Evolutionary conservation across 768 basidiomycete genomes (phyloP).

Genomic region (Serendipita sp.): DNA sequence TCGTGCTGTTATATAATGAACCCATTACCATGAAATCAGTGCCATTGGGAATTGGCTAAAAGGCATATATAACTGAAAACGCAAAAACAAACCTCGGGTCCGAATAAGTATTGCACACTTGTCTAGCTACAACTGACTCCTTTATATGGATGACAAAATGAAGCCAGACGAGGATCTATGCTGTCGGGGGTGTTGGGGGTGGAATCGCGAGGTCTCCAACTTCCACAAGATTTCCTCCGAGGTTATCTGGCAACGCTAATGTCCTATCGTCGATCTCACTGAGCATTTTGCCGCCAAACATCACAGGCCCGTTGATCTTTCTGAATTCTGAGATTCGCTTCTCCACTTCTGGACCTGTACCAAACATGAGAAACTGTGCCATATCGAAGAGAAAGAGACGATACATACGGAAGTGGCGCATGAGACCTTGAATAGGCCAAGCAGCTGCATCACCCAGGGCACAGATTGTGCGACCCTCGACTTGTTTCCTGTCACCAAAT

Average conservation of each 20-base stretch:
- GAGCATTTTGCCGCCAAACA: slow-evolving; percentile 71
- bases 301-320: slow-evolving; percentile 58
- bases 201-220: not conserved
- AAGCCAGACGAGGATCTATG: not conserved
- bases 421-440: slow-evolving; percentile 96
- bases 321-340: slow-evolving; percentile 68
- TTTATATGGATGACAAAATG: too few species aligned
- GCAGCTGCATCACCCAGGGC: slow-evolving; percentile 95
- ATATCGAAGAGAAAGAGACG: not conserved
- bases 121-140: too few species aligned
- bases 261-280: slow-evolving; percentile 47
- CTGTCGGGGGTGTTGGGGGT: not conserved
- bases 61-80: too few species aligned
- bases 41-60: too few species aligned
- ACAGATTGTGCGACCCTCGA: slow-evolving; percentile 93
- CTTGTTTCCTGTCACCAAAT: slow-evolving; percentile 72
- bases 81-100: too few species aligned
- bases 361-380: not conserved
- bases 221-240: slow-evolving; percentile 29
- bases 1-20: too few species aligned
- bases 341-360: slow-evolving; percentile 66
- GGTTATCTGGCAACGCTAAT: slow-evolving; percentile 58
- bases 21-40: too few species aligned
- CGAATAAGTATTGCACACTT: too few species aligned
- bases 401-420: slow-evolving; percentile 77